phyloP scores from a whole-genome alignment of 352 stramenopile species.

The Phytophthora sp. region DNA sequence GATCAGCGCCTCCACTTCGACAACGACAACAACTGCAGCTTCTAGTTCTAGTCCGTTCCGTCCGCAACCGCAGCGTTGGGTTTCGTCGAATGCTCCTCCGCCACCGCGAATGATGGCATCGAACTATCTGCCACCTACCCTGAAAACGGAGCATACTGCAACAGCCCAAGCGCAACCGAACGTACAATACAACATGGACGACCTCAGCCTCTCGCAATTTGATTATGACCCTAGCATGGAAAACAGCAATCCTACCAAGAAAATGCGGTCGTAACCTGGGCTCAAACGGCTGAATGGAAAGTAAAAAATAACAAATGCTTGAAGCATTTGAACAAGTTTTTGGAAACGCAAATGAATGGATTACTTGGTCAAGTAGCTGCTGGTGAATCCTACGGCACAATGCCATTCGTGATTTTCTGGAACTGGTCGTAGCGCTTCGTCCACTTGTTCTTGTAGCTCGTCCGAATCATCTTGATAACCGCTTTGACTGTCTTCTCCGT shows the following conservation, averaged over 20 bases:
- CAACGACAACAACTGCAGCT: background rate
- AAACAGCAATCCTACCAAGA: conserved; percentile 38
- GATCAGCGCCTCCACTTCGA: conserved; percentile 1
- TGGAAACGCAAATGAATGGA: conserved; percentile 26
- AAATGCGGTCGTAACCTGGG: conserved; percentile 46
- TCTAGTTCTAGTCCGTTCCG: conserved; percentile 30
- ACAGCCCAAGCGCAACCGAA: conserved; percentile 21
- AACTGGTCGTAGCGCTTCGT: conserved; percentile 95
- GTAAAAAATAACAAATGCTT: too few species aligned
- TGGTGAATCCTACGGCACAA: conserved; percentile 55
- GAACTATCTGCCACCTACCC: conserved; percentile 27
- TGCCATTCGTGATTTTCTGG: conserved; percentile 92
- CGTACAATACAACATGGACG: conserved; percentile 74
- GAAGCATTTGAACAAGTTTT: too few species aligned
- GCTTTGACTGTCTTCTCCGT: conserved; percentile 73
- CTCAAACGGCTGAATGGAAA: background rate
- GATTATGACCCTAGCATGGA: conserved; percentile 68
- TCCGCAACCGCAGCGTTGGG: conserved; percentile 33
- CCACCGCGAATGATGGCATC: conserved; percentile 47
- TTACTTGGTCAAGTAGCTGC: conserved; percentile 15
- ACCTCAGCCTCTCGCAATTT: conserved; percentile 86
- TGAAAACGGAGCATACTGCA: conserved; percentile 32
- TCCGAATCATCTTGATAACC: conserved; percentile 89
- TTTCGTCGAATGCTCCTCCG: conserved; percentile 49
- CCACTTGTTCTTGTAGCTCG: conserved; percentile 93